Base-by-base conservation (phyloP, 176 grass and related monocot genomes). In the Oryza punctata region DNA sequence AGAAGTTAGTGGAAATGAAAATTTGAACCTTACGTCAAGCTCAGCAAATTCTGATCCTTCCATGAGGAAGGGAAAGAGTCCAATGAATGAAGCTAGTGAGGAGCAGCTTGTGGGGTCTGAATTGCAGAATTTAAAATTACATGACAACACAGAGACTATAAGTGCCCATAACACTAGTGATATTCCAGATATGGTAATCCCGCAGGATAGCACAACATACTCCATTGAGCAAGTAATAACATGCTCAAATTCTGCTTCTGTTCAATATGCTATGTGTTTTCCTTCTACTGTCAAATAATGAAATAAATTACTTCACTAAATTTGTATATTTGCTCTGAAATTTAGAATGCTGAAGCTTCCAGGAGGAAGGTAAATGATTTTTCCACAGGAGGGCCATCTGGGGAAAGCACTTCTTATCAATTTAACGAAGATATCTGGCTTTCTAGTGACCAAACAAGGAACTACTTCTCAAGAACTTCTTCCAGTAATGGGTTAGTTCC, bases 351-450 rank as follows among this genome's bases (percentile, higher is more conserved):
- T 89, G 91, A 86, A 84, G 57, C 80, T 82, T 71, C 89, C 35
- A 90, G 32, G 82, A 82, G 86, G 70, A 85, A 37, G 64, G 87
- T 63, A 78, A 82, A 73, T 29, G 82, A 82, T 74, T 33, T 57
- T 85, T 84, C 84, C 79, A 81, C 73, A 18, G 90, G 87, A 65
- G 92, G 86, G 86, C 90, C 92, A 73, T 91, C 95, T 33, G 82
- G 81, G 46, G 90, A 93, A 78, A 85, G 86, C 71, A 87, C 92
- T 72, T 85, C 81, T 37, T 93, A 89, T 77, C 90, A 97, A 69
- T 86, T 89, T 77, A 89, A 68, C 6, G 90, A 91, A 80, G 92
- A 75, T 76, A 73, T 76, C 37, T 97, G 93, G 96, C 72, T 87
- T 89, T 83, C 92, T 77, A 73, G 61, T 77, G 87, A 94, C 24